Conservation (phyloP, 257 asterid species). For the Linaria vulgaris region DNA sequence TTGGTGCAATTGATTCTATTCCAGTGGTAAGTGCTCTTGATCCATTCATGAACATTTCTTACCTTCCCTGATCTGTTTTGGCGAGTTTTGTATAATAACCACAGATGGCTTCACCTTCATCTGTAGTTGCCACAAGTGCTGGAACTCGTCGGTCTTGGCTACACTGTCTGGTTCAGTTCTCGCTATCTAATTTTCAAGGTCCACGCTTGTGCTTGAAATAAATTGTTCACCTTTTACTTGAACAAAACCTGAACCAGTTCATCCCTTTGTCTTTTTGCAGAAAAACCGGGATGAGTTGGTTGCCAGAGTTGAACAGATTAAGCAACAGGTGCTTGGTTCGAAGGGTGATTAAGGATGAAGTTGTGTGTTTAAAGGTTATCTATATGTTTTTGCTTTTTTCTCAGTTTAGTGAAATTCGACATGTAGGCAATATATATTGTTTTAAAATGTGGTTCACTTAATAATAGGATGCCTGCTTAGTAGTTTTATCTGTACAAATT, state of each 20-base stretch:
- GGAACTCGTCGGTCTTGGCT: slow-evolving; percentile 79
- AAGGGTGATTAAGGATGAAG: slow-evolving; percentile 29
- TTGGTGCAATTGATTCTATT: slow-evolving; percentile 75
- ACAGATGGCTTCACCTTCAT: background rate
- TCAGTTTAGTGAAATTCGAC: slow-evolving; percentile 3
- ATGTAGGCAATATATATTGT: slow-evolving; percentile 17
- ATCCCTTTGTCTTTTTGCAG: slow-evolving; percentile 47
- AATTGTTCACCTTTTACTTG: background rate
- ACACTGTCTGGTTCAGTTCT: slow-evolving; percentile 69
- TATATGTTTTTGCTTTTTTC: background rate
- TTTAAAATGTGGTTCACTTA: slow-evolving; percentile 13
- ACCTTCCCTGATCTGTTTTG: background rate
- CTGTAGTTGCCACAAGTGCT: slow-evolving; percentile 64
- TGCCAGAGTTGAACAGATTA: slow-evolving; percentile 56
- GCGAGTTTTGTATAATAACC: slow-evolving; percentile 16
- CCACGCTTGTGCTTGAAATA: background rate
- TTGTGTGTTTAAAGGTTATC: background rate
- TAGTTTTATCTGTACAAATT: slow-evolving; percentile 23
- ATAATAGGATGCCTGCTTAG: background rate
- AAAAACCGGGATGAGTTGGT: slow-evolving; percentile 60
- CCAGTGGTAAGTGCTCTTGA: slow-evolving; percentile 54
- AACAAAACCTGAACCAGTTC: background rate
- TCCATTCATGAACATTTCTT: background rate
- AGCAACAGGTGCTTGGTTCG: slow-evolving; percentile 62
- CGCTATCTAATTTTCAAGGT: slow-evolving; percentile 85